Evolutionary conservation across 164 flowering plant genomes (phyloP).

Genomic region (Amborella trichopoda): DNA sequence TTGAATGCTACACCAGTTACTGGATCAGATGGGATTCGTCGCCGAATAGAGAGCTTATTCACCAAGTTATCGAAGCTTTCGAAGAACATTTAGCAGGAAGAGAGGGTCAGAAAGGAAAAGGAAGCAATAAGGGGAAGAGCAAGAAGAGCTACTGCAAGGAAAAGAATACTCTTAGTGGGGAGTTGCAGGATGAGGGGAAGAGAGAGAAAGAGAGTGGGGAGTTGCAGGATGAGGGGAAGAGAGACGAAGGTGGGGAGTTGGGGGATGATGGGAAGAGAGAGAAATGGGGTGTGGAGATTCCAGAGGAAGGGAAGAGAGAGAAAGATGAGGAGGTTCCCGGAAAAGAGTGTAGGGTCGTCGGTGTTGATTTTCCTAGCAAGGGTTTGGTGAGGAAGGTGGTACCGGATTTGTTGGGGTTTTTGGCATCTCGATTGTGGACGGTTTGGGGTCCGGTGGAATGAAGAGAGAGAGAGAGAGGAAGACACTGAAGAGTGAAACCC

Average conservation of each 20-base stretch:
- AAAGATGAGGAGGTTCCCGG: background rate
- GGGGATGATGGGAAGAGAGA: too few relatives aligned
- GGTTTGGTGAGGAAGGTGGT: conserved; percentile 59
- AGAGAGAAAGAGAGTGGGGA: too few relatives aligned
- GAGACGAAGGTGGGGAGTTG: background rate
- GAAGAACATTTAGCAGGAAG: conserved; percentile 24
- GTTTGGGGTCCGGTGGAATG: conserved; percentile 71
- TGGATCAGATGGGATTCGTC: conserved; percentile 69
- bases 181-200: too few relatives aligned
- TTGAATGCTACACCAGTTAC: conserved; percentile 52
- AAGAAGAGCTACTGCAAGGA: too few relatives aligned
- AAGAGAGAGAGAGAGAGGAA: too few relatives aligned
- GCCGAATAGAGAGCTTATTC: conserved; percentile 47
- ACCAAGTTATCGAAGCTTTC: conserved; percentile 52
- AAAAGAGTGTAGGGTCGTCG: background rate
- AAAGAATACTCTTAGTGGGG: too few relatives aligned
- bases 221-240: background rate
- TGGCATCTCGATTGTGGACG: conserved; percentile 74
- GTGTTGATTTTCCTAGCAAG: conserved; percentile 6
- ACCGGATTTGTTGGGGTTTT: conserved; percentile 72
- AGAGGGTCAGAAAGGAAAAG: too few relatives aligned
- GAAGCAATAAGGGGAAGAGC: too few relatives aligned
- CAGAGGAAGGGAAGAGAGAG: background rate
- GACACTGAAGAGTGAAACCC: too few relatives aligned
- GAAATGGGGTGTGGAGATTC: too few relatives aligned